phyloP scores from a whole-genome alignment of 139 green algal species.

The Asterochloris sp. region DNA sequence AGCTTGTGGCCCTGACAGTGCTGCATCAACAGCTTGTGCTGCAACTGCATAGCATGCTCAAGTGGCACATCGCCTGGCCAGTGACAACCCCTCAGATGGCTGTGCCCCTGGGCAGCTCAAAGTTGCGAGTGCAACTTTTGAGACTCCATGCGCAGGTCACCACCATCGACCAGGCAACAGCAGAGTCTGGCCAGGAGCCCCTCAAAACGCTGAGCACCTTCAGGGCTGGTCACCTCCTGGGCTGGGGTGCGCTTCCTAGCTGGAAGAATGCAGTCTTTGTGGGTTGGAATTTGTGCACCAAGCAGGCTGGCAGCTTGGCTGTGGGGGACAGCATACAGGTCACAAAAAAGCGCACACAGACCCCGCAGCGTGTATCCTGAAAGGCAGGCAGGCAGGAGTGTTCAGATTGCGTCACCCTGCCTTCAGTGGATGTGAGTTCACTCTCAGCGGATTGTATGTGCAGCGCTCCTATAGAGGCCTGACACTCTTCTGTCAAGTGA shows the following conservation, averaged over 20 bases:
- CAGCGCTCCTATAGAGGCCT: no score
- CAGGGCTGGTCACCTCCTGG: conserved; percentile 25
- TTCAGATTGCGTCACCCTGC: no score
- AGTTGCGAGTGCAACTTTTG: not conserved
- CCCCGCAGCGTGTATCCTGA: no score
- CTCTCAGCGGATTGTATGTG: no score
- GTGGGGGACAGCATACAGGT: not conserved
- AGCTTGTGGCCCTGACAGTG: not conserved
- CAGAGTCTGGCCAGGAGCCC: conserved; percentile 52
- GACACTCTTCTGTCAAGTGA: no score
- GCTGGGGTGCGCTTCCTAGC: not conserved
- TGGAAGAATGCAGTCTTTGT: conserved; percentile 13
- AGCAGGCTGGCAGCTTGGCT: not conserved
- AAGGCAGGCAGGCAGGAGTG: no score
- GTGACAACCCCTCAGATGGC: no score
- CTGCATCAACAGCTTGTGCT: not conserved
- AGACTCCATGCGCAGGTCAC: conserved; percentile 40
- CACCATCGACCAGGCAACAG: conserved; percentile 67
- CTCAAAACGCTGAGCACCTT: conserved; percentile 41
- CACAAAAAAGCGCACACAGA: not conserved
- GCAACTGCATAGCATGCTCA: not conserved
- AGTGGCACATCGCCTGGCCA: not conserved
- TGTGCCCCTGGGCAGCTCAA: not conserved
- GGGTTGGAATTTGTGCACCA: conserved; percentile 21
- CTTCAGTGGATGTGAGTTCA: no score